A percentile compares a stretch with the other conserved stretches of the same genome.
These are phyloP conservation scores for Ophiocordyceps camponoti-floridani DNA, from an alignment of 2,329 filamentous ascomycete species.

Conservation along the genomic window DNA sequence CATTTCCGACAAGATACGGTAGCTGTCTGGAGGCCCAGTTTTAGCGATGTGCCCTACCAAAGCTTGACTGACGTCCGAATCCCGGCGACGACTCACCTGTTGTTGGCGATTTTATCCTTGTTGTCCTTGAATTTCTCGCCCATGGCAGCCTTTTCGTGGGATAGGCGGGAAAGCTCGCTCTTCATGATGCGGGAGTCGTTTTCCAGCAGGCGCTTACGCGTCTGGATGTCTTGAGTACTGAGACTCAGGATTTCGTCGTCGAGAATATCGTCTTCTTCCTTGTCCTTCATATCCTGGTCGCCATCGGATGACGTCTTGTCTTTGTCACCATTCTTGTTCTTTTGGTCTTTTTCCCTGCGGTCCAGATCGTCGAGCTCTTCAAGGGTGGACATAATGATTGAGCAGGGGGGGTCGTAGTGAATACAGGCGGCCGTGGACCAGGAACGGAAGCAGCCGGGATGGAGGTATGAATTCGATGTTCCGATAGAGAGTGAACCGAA, in stretches of 20 bases:
- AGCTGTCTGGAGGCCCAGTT: slow-evolving; percentile 49
- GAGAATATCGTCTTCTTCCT: slow-evolving; percentile 54
- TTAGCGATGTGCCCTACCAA: background rate
- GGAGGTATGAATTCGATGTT: too few relatives aligned
- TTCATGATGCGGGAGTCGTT: slow-evolving; percentile 98
- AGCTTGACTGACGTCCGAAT: background rate
- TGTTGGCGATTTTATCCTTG: slow-evolving; percentile 96
- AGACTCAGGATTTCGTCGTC: slow-evolving; percentile 87
- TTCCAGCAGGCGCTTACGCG: slow-evolving; percentile 77
- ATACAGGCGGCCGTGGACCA: too few relatives aligned
- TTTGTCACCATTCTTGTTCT: slow-evolving; percentile 20
- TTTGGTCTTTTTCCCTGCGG: slow-evolving; percentile 61
- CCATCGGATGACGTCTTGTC: slow-evolving; percentile 36
- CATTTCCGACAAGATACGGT: slow-evolving; percentile 94
- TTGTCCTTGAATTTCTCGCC: slow-evolving; percentile 99
- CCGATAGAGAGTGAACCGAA: too few relatives aligned
- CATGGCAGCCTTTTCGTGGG: slow-evolving; percentile 92
- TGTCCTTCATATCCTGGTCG: slow-evolving; percentile 87
- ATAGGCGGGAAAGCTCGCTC: slow-evolving; percentile 85
- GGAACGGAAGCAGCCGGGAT: too few relatives aligned
- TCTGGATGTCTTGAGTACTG: slow-evolving; percentile 87
- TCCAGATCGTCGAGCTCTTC: slow-evolving; percentile 85
- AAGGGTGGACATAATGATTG: slow-evolving; percentile 56
- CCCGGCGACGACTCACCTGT: slow-evolving; percentile 45
- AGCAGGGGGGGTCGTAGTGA: too few relatives aligned